Evolutionary conservation across 2,329 filamentous ascomycete species (phyloP).

Genomic region (Paracorniculantispora psalliotae): DNA sequence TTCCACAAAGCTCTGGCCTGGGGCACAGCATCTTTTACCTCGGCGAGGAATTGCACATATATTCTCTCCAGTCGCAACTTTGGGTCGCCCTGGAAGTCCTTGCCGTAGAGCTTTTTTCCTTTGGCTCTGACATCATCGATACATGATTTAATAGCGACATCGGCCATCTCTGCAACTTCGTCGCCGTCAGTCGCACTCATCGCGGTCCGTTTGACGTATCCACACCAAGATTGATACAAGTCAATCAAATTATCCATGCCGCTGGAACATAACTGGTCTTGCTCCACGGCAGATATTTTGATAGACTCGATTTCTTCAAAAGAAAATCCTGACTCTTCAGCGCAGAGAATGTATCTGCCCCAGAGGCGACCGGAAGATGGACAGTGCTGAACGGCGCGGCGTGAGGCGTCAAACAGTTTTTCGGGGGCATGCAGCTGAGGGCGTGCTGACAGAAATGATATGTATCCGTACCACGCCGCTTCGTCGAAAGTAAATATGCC

Average conservation of each 20-base stretch:
- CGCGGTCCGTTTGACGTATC: conserved; percentile 81
- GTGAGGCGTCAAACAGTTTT: conserved; percentile 62
- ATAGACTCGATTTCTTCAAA: conserved; percentile 82
- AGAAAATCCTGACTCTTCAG: conserved; percentile 70
- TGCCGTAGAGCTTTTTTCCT: conserved; percentile 68
- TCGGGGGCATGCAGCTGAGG: conserved; percentile 33
- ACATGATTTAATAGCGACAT: conserved; percentile 80
- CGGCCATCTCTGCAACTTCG: conserved; percentile 82
- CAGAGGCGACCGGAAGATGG: conserved; percentile 90
- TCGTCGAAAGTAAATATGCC: conserved; percentile 67
- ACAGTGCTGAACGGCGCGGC: conserved; percentile 82
- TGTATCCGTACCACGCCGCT: conserved; percentile 75
- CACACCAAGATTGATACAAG: conserved; percentile 91
- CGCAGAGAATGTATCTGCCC: conserved; percentile 81
- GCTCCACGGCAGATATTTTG: conserved; percentile 87
- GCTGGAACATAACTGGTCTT: conserved; percentile 75
- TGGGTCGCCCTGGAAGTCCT: conserved; percentile 76
- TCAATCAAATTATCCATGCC: conserved; percentile 86
- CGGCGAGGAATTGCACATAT: conserved; percentile 84
- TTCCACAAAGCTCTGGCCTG: conserved; percentile 76
- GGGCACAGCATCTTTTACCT: conserved; percentile 72
- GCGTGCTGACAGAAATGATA: conserved; percentile 63
- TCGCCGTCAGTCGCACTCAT: conserved; percentile 69
- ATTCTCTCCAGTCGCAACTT: conserved; percentile 86
- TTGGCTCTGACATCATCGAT: conserved; percentile 81